phyloP scores from a whole-genome alignment of 2,329 filamentous ascomycete genomes.

The Capronia coronata region DNA sequence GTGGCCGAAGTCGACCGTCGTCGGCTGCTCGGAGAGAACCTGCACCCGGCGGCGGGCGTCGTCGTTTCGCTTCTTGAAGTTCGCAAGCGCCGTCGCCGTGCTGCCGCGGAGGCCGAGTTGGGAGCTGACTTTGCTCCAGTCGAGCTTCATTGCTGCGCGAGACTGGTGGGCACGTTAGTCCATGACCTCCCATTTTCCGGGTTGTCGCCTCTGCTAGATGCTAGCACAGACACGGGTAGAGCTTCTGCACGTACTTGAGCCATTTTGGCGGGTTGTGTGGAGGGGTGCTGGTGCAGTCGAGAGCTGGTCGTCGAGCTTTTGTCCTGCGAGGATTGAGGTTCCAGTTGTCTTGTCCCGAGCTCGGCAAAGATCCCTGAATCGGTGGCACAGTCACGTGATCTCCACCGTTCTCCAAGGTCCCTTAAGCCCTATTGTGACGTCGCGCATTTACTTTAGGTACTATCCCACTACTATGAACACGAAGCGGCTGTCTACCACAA shows the following conservation, averaged over 20 bases:
- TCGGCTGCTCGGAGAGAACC: slow-evolving; percentile 73
- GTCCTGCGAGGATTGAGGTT: slow-evolving; percentile 6
- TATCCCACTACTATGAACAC: too few relatives aligned
- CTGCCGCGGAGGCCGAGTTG: slow-evolving; percentile 94
- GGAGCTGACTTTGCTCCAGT: slow-evolving; percentile 92
- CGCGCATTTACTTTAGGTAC: neutral
- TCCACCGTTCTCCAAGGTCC: neutral
- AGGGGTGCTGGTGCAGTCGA: slow-evolving; percentile 11
- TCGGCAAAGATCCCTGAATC: slow-evolving; percentile 7
- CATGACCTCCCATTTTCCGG: neutral
- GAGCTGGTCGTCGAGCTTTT: slow-evolving; percentile 15
- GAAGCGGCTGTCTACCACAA: too few relatives aligned
- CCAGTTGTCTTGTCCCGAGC: slow-evolving; percentile 16
- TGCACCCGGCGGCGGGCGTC: slow-evolving; percentile 92
- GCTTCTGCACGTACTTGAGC: slow-evolving; percentile 29
- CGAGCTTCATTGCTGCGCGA: slow-evolving; percentile 97
- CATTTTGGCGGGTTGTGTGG: slow-evolving; percentile 39
- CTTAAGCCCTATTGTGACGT: neutral
- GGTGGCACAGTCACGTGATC: slow-evolving; percentile 13
- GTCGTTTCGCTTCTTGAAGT: slow-evolving; percentile 99
- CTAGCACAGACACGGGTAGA: slow-evolving; percentile 43
- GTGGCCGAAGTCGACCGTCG: slow-evolving; percentile 83
- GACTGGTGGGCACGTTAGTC: slow-evolving; percentile 55
- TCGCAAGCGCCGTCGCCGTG: slow-evolving; percentile 82
- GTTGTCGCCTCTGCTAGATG: neutral